Evolutionary conservation across 495 filamentous ascomycete species (phyloP).

Genomic region (Penicillium samsonianum): DNA sequence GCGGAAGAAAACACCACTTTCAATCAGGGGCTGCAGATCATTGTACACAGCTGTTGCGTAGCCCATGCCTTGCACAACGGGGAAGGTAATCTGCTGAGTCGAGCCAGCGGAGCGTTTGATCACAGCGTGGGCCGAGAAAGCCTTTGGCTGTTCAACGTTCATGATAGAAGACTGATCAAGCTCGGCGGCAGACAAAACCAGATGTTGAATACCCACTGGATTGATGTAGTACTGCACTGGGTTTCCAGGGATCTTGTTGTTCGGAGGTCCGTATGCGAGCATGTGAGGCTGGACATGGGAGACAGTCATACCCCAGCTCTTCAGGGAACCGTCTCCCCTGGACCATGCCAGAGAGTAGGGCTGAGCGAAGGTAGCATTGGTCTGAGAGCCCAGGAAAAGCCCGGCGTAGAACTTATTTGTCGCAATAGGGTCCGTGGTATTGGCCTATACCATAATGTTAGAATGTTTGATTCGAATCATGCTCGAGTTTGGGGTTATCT

Average conservation of each 20-base stretch:
- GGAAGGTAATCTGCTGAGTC: conserved; percentile 65
- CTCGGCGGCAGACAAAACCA: conserved; percentile 77
- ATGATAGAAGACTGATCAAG: conserved; percentile 60
- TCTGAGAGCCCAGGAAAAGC: conserved; percentile 77
- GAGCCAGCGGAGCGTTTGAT: conserved; percentile 57
- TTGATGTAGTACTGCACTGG: conserved; percentile 73
- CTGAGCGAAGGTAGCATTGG: conserved; percentile 71
- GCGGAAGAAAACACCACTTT: conserved; percentile 72
- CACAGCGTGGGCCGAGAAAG: conserved; percentile 74
- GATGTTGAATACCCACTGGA: conserved; percentile 77
- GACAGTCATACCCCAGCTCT: conserved; percentile 76
- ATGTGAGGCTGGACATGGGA: conserved; percentile 69
- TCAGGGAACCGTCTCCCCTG: conserved; percentile 62
- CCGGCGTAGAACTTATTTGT: conserved; percentile 96
- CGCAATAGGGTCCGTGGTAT: conserved; percentile 56
- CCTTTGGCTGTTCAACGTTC: conserved; percentile 60
- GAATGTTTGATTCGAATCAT: conserved; percentile 7
- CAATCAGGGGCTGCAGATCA: conserved; percentile 66
- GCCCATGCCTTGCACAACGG: conserved; percentile 86
- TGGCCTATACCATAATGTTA: conserved; percentile 23
- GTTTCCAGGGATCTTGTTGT: conserved; percentile 52
- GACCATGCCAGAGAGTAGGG: conserved; percentile 84
- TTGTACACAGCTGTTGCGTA: conserved; percentile 82
- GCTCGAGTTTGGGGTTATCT: conserved; percentile 24
- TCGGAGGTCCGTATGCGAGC: conserved; percentile 59